phyloP scores from a whole-genome alignment of 805 yeast genomes.

The Grigorovia humatica region DNA sequence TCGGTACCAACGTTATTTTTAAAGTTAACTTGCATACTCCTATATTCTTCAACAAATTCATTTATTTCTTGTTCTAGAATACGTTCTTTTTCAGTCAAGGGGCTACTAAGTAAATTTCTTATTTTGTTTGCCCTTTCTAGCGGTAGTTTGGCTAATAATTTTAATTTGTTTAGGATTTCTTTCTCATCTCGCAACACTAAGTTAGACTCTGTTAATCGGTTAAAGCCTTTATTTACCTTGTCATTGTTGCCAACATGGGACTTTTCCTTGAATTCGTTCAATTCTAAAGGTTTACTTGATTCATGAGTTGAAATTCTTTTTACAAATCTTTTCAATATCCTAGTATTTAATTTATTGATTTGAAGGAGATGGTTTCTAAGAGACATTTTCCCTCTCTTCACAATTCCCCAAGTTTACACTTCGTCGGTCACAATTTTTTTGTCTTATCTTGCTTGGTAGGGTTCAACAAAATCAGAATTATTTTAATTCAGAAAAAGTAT shows the following conservation, averaged over 20 bases:
- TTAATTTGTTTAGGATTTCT: constrained; percentile 12
- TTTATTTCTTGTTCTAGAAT: constrained; percentile 25
- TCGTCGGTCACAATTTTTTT: too few species aligned
- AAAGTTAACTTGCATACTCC: not conserved
- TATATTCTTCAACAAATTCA: constrained; percentile 19
- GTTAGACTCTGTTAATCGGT: not conserved
- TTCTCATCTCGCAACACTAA: not conserved
- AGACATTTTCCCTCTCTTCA: too few species aligned
- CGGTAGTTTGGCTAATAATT: constrained; percentile 3
- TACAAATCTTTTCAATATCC: not conserved
- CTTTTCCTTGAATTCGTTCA: too few species aligned
- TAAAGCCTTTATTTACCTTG: not conserved
- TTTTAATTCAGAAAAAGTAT: too few species aligned
- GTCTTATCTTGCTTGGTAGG: too few species aligned
- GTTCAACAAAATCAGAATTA: too few species aligned
- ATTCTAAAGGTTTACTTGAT: not conserved
- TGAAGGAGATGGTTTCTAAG: too few species aligned
- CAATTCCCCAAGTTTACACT: too few species aligned
- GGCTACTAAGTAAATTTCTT: constrained; percentile 2
- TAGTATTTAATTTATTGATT: too few species aligned
- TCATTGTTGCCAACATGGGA: not conserved
- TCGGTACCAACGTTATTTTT: not conserved
- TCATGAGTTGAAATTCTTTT: not conserved
- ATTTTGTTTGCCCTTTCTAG: constrained; percentile 1
- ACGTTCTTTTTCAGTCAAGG: constrained; percentile 18